Evolutionary conservation across 306 rosid genomes (phyloP), one percentile per base, ranked within the genome.

Genomic region (Dalbergia cultrata): DNA sequence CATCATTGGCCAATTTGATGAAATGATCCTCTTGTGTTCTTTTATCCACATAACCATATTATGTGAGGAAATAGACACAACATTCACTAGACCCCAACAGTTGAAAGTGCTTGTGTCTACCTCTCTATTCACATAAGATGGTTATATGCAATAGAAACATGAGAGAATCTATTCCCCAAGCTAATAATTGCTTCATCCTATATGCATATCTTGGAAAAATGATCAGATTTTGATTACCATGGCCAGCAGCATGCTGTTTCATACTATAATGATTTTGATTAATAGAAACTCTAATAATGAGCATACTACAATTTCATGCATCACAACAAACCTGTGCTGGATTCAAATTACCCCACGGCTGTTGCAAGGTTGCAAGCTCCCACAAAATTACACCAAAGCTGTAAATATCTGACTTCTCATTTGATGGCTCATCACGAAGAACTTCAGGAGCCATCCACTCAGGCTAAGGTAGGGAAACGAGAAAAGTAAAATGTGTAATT

Each of bases 371-470:
- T 60, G 93, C 89, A 63, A 93, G 78, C 87, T 96, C 99, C 99
- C 99, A 96, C 87, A 96, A 85, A 80, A 96, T 96, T 70, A 96
- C 87, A 70, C 98, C 99, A 82, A 92, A 96, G 85, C 99, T 96
- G 87, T 96, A 96, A 80, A 96, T 85, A 85, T 96, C 99, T 33
- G 97, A 93, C 82, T 93, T 96, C 85, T 96, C 99, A 86, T 96
- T 92, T 81, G 99, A 93, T 10, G 92, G 99, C 80, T 93, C 99
- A 57, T 96, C 97, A 44, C 99, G 97, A 72, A 96, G 97, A 84
- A 96, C 99, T 89, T 96, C 99, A n/a, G 98, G 99, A 68, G 99
- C 99, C 99, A 96, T 92, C 98, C 99, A 96, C 84, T 93, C 99
- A 50, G 99, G 90, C 92, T 88, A 70, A 83, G 81, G 69, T 65